Conservation (phyloP, 75 land plant genomes). For the Picea glauca region DNA sequence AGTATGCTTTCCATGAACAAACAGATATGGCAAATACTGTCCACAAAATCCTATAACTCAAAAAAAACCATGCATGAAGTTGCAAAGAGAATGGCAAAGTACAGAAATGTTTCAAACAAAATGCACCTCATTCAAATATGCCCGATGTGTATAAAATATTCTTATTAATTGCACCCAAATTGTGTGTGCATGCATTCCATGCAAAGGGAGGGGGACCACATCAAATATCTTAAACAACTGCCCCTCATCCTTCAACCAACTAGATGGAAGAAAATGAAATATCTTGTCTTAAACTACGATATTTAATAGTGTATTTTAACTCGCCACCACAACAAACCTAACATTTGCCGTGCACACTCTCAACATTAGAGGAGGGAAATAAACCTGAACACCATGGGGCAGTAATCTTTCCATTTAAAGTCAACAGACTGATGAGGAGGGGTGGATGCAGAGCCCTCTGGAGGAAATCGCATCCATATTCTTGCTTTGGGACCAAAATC, state of each 20-base stretch:
- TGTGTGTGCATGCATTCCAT: not conserved
- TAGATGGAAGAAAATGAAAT: not conserved
- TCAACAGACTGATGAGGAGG: conserved; percentile 81
- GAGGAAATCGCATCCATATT: conserved; percentile 75
- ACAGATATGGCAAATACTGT: not conserved
- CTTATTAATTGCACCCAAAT: not conserved
- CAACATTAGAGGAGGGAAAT: not conserved
- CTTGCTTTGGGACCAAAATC: conserved; percentile 84
- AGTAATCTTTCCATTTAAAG: conserved; percentile 85
- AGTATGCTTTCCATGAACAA: not conserved
- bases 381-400: conserved; percentile 83
- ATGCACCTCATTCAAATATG: not conserved
- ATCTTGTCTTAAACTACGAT: not conserved
- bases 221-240: not conserved
- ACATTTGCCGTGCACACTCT: not conserved
- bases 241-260: not conserved
- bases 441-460: conserved; percentile 68
- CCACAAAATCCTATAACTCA: not conserved
- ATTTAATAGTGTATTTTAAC: not conserved
- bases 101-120: not conserved
- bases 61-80: not conserved
- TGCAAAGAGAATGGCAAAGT: not conserved
- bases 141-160: not conserved
- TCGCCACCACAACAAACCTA: not conserved
- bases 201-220: not conserved